A percentile compares a stretch with the other conserved stretches of the same genome.
These are phyloP conservation scores for Casuarina equisetifolia DNA, from an alignment of 306 rosid genomes.

Conservation along the genomic window DNA sequence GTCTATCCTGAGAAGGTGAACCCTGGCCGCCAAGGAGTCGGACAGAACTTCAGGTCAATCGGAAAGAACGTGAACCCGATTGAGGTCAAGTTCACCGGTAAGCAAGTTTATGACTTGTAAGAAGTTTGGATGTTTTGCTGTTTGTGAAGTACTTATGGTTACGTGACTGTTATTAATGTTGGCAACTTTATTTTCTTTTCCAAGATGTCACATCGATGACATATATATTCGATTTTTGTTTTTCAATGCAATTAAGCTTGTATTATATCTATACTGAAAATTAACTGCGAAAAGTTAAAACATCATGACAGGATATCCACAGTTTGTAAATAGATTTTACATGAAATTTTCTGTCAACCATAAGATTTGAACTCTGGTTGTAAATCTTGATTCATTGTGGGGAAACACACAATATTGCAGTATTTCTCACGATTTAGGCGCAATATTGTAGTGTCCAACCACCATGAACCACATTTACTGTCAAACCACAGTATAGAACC, in stretches of 20 bases:
- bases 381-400: no score
- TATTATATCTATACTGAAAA: no score
- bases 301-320: no score
- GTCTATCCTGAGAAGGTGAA: constrained; percentile 99
- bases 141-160: constrained; percentile 23
- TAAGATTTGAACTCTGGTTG: no score
- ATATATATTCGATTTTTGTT: constrained; percentile 14
- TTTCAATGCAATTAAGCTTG: background rate
- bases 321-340: no score
- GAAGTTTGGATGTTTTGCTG: constrained; percentile 9
- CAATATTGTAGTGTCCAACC: no score
- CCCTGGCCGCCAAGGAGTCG: constrained; percentile 91
- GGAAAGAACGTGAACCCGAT: constrained; percentile 90
- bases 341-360: no score
- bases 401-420: no score
- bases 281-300: no score
- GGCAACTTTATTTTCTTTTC: background rate
- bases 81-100: constrained; percentile 97
- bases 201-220: constrained; percentile 2
- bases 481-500: no score
- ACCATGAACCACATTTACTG: no score
- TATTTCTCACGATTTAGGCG: no score
- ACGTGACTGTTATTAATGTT: constrained; percentile 22
- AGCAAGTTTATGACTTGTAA: constrained; percentile 72
- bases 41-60: constrained; percentile 80